phyloP scores from a whole-genome alignment of 108 stramenopile genomes.

The Cyclostephanos tholiformis region DNA sequence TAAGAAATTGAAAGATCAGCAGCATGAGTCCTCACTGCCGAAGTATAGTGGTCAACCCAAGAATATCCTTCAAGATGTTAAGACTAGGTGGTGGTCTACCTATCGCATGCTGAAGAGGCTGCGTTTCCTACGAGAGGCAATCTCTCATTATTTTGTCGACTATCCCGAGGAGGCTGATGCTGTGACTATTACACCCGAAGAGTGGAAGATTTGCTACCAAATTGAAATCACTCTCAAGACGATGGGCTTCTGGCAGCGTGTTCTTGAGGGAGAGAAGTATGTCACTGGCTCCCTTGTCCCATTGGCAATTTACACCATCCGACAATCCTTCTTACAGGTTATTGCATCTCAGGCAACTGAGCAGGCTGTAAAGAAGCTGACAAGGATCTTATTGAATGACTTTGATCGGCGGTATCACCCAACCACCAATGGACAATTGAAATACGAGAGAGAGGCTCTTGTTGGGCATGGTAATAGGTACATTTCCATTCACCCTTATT shows the following conservation, averaged over 20 bases:
- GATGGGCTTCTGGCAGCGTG: conserved; percentile 1
- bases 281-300: conserved; percentile 1
- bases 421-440: neutral
- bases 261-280: conserved; percentile 9
- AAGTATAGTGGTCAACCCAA: too few species aligned
- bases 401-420: conserved; percentile 5
- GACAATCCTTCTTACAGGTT: neutral
- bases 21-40: too few species aligned
- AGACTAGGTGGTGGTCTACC: too few species aligned
- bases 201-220: neutral
- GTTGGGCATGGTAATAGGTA: neutral
- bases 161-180: too few species aligned
- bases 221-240: neutral
- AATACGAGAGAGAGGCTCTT: neutral
- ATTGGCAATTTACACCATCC: neutral
- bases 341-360: neutral
- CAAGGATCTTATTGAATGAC: neutral
- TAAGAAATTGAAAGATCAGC: too few species aligned
- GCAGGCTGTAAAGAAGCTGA: neutral
- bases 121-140: too few species aligned
- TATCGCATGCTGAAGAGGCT: too few species aligned
- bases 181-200: neutral
- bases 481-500: neutral
- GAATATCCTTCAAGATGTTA: too few species aligned
- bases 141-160: too few species aligned